Evolutionary conservation across 208 protist genomes (phyloP), one percentile per base, ranked within the genome.

Genomic region (Trypanosoma scelopori): DNA sequence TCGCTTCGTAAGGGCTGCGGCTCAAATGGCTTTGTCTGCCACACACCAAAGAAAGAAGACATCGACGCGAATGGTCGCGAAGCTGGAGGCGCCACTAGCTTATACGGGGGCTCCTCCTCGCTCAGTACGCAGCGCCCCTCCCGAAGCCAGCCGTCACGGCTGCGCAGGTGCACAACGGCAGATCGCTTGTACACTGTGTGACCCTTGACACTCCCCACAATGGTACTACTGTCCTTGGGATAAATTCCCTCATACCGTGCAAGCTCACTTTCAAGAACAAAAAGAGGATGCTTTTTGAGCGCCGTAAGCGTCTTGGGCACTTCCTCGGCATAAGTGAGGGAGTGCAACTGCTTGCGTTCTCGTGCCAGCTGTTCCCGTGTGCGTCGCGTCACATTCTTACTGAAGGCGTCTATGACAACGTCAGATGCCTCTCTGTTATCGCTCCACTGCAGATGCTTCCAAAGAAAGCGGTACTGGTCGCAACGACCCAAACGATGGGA

Each of bases 101-200:
- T 96, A 75, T 94, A 96, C 30, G 91, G 71, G 27, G 23, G 30
- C 45, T 82, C 76, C 20, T 88, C 85, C 41, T 85, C 86, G 41
- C 63, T 66, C 35, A 77, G 3, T n/a, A 96, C 30, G 48, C 77
- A 85, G 12, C 88, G 85, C 15, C 87, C 83, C 47, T 85, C 84
- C 23, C 88, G 87, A 61, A 96, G 72, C 89, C 91, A 96, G 32
- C 91, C 91, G 55, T 96, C 91, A 9, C 86, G 81, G 22, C 85
- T 92, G 11, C 91, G 81, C 42, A 96, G 58, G 51, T 72, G 80
- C 5, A 91, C 86, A 35, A 96, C 78, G 3, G 88, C 88, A 47
- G 84, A 90, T 56, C 86, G 79, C 69, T 96, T 96, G 76, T 91
- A 96, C 49, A 96, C 91, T 35, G 77, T 69, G 61, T 91, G 81